Conservation (phyloP, 345 rosid genomes). For the Melaleuca alternifolia region DNA sequence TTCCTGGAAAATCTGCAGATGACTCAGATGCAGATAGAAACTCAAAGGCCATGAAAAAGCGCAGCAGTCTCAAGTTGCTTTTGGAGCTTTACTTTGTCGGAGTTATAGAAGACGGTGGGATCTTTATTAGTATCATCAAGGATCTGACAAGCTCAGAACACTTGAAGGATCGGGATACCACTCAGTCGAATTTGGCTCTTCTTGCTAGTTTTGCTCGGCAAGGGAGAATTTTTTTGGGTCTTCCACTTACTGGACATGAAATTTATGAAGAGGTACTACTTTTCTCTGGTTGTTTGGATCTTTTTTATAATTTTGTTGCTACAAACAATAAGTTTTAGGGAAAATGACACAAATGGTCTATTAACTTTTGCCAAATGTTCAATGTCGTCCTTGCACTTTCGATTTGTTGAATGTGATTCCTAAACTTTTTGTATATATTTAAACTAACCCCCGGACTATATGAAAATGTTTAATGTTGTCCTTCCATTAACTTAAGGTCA, state of each 20-base stretch:
- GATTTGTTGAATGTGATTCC: too few species aligned
- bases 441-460: too few species aligned
- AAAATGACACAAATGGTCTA: too few species aligned
- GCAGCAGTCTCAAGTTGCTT: constrained; percentile 85
- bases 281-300: not conserved
- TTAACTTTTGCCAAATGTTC: too few species aligned
- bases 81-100: constrained; percentile 95
- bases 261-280: constrained; percentile 62
- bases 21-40: constrained; percentile 80
- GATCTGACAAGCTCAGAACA: constrained; percentile 77
- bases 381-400: too few species aligned
- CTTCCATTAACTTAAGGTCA: too few species aligned
- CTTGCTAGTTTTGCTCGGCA: constrained; percentile 97
- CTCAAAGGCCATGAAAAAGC: constrained; percentile 89
- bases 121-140: constrained; percentile 72
- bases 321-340: too few species aligned
- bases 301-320: not conserved
- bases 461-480: too few species aligned
- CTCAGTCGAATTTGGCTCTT: constrained; percentile 88
- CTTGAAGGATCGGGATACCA: constrained; percentile 81
- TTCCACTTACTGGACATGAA: constrained; percentile 85
- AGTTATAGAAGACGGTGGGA: constrained; percentile 68
- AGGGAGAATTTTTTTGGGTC: constrained; percentile 89
- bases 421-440: too few species aligned
- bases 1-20: constrained; percentile 88